phyloP scores from a whole-genome alignment of 2,329 filamentous ascomycete genomes.

The Cercospora sp. region DNA sequence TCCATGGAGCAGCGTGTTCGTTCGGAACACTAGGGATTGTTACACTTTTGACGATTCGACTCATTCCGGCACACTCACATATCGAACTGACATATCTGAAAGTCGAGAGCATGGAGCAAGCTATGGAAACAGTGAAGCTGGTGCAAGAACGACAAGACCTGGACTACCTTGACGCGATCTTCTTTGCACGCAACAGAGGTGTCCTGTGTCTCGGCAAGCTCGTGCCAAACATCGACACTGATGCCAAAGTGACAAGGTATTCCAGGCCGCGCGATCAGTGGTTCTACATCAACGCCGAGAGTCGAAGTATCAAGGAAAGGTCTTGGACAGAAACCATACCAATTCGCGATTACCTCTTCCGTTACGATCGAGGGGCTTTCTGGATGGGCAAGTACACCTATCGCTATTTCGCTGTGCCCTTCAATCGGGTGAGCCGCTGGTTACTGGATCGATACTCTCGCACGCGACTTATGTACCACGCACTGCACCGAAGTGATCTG shows the following conservation, averaged over 20 bases:
- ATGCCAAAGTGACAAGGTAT: slow-evolving; percentile 44
- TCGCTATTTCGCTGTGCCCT: slow-evolving; percentile 60
- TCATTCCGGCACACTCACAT: slow-evolving; percentile 47
- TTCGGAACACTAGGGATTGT: slow-evolving; percentile 67
- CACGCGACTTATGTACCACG: slow-evolving; percentile 59
- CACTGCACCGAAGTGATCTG: slow-evolving; percentile 40
- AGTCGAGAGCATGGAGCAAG: slow-evolving; percentile 42
- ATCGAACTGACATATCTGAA: slow-evolving; percentile 52
- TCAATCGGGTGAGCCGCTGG: slow-evolving; percentile 59
- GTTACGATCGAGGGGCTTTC: slow-evolving; percentile 64
- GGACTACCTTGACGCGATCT: slow-evolving; percentile 56
- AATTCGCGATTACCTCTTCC: slow-evolving; percentile 56
- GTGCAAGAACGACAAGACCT: slow-evolving; percentile 36
- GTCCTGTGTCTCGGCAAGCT: slow-evolving; percentile 46
- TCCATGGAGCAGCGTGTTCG: slow-evolving; percentile 62
- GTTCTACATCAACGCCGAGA: slow-evolving; percentile 68
- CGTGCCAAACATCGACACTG: background rate
- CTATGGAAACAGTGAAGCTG: slow-evolving; percentile 33
- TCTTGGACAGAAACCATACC: slow-evolving; percentile 40
- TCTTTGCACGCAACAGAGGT: slow-evolving; percentile 46
- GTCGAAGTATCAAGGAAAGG: slow-evolving; percentile 24
- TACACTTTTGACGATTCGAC: slow-evolving; percentile 54
- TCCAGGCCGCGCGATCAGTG: slow-evolving; percentile 62
- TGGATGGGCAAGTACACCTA: slow-evolving; percentile 63
- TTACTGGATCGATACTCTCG: slow-evolving; percentile 55